Conservation (phyloP, 306 rosid genomes). For the Sindora glabra region DNA sequence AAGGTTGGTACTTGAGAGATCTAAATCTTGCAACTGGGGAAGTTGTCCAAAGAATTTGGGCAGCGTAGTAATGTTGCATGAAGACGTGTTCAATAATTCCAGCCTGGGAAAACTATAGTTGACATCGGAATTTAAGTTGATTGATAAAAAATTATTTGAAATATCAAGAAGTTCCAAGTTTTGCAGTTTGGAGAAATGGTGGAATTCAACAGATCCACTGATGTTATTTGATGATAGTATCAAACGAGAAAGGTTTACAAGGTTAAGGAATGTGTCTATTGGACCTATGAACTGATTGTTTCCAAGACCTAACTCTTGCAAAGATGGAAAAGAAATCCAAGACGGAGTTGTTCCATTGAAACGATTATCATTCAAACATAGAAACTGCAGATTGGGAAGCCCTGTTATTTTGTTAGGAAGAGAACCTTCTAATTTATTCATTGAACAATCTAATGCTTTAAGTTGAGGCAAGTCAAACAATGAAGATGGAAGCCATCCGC, state of each 20-base stretch:
- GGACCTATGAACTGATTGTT: not conserved
- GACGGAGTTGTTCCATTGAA: slow-evolving; percentile 3
- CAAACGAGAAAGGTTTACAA: not conserved
- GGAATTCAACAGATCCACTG: not conserved
- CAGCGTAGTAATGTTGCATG: not conserved
- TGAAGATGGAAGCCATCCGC: not conserved
- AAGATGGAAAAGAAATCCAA: not conserved
- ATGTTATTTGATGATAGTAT: not conserved
- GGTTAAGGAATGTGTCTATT: not conserved
- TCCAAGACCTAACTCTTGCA: not conserved
- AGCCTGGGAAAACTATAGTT: not conserved
- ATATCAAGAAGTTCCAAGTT: not conserved
- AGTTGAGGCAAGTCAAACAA: not conserved
- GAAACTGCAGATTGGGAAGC: not conserved
- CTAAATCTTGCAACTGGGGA: not conserved
- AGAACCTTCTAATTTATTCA: not conserved
- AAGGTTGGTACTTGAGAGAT: slow-evolving; percentile 11
- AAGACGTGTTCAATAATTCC: not conserved
- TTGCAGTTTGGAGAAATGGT: not conserved
- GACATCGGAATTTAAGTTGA: not conserved
- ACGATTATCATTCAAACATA: not conserved
- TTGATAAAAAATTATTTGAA: not conserved
- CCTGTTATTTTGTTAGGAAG: not conserved
- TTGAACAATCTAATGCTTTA: not conserved
- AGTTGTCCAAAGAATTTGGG: not conserved